Base-by-base conservation (phyloP, 345 rosid species). In the Citrus reticulata region DNA sequence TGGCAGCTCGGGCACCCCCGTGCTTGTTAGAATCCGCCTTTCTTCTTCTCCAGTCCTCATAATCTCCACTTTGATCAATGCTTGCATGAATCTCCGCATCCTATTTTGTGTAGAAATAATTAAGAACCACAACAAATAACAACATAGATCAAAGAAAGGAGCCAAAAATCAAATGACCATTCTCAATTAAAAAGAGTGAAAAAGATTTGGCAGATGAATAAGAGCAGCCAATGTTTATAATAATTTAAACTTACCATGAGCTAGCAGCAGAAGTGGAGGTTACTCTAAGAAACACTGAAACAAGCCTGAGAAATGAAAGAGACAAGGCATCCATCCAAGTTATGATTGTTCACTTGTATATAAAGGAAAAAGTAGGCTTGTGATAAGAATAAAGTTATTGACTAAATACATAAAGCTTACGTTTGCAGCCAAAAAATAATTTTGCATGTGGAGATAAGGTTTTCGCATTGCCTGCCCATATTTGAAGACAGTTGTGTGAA, bases 11-110 rank as follows among this genome's bases (percentile, higher is more conserved):
- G 19, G 67, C 46, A 55, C 93, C 93, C 39, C 90, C 89, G n/a
- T 86, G 90, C 59, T 81, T 84, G 57, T 77, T 79, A 57, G 84
- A 77, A 59, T 79, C 73, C 20, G 87, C 86, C 59, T 78, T 84
- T 75, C 77, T 71, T 24, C 90, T 90, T 77, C 77, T 80, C 93
- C 93, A 88, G 77, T 90, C 89, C 72, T 78, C 85, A 64, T 70
- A 81, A 27, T 77, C 87, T 64, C 72, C 84, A 68, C 61, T 75
- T 6, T 70, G 79, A 46, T 46, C 51, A 46, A 46, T 46, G 51
- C 51, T 4, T 1, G 51, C 51, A 13, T 0, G 51, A 46, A 46
- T 13, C 76, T 85, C 80, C 4, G 37, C n/a, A 51, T 49, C 85
- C 85, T 80, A 60, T 49, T 76, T 67, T 67, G 27, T 39, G 75